Evolutionary conservation across 1,284 basidiomycete genomes (phyloP).

Genomic region (Papiliotrema terrestris): DNA sequence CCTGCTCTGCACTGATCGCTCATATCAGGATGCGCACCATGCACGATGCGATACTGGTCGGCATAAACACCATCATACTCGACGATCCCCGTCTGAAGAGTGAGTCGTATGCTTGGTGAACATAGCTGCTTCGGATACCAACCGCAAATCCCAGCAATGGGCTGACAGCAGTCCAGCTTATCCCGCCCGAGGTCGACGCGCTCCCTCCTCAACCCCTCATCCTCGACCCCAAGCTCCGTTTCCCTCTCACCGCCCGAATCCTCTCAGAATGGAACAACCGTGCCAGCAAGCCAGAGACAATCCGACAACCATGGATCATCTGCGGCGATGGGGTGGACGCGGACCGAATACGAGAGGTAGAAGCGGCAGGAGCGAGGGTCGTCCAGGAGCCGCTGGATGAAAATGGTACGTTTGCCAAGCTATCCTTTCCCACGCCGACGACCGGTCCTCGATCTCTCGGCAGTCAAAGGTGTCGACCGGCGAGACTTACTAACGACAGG

Average conservation of each 20-base stretch:
- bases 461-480: background rate
- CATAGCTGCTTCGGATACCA: background rate
- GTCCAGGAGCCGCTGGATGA: conserved; percentile 44
- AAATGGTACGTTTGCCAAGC: conserved; percentile 37
- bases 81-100: conserved; percentile 93
- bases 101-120: conserved; percentile 46
- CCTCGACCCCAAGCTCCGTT: conserved; percentile 71
- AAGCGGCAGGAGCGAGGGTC: conserved; percentile 43
- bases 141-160: background rate
- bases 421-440: too few species aligned
- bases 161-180: conserved; percentile 2
- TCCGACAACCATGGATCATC: conserved; percentile 73
- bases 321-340: conserved; percentile 45
- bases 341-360: conserved; percentile 24
- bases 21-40: conserved; percentile 69
- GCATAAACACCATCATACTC: conserved; percentile 82
- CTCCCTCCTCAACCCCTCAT: conserved; percentile 76
- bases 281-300: conserved; percentile 49
- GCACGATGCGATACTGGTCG: conserved; percentile 90
- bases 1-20: too few species aligned
- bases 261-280: conserved; percentile 48
- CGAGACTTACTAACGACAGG: conserved; percentile 34
- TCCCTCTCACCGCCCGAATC: conserved; percentile 67
- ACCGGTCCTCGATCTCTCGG: too few species aligned
- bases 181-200: conserved; percentile 17